Base-by-base conservation (phyloP, 495 filamentous ascomycete genomes). In the Poronia punctata region DNA sequence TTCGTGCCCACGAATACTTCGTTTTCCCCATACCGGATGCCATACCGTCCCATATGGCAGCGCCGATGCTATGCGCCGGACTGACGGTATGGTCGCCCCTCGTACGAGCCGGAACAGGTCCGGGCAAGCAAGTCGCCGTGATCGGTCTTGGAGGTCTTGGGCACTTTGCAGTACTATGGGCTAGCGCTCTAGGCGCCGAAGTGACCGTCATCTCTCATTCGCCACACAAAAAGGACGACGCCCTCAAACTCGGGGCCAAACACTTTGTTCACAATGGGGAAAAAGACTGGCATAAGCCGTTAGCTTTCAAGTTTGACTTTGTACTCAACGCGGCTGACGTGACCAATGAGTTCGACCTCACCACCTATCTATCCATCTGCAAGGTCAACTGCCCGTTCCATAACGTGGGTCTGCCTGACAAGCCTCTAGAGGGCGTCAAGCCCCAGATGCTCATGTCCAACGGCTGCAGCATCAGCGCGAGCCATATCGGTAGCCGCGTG, bases 61-160 rank as follows among this genome's bases (percentile, higher is more conserved):
- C 82, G 7, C 86, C 86, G 0, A 80, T 88, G 69, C 71, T 90
- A 45, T 93, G 86, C 56, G 84, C 83, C 18, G 84, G 86, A 26
- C 52, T 88, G 22, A 89, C 86, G 2, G 75, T 75, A 2, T 89
- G 78, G 64, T 75, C 72, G 17, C 82, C 84, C 0, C 65, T 89
- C 0, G 74, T 79, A 4, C 70, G 80, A 15, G 69, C 77, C 17
- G 75, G 71, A 15, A 59, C 70, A 17, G 77, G 82, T 0, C 78
- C 80, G 0, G 80, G 82, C 16, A 80, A 85, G 64, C 80, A 77
- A 48, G 78, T 87, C 14, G 84, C 69, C 23, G 71, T 86, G 24
- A 67, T 84, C 7, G 83, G 83, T 45, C 68, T 88, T 25, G 84
- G 85, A 1, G 84, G 86, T 0, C 56, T 89, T 0, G 86, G 84